Evolutionary conservation across 2,329 filamentous ascomycete genomes (phyloP), one percentile per base, ranked within the genome.

Genomic region (Arthroderma sp.): DNA sequence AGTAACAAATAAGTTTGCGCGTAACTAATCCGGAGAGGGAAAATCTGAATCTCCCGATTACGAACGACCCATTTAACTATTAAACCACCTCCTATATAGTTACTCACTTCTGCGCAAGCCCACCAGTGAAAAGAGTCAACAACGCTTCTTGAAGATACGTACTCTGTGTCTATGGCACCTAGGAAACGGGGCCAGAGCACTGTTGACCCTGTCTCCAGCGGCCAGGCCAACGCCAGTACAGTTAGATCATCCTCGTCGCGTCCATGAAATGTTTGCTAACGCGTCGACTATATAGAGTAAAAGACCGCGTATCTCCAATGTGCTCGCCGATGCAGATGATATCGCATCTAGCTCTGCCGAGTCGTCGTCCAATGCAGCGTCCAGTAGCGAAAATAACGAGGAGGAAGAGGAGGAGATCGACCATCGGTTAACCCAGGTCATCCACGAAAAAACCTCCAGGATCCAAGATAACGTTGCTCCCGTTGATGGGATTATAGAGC

Each of bases 401-500:
- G 25, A 28, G 43, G 51, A 54, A 19, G 72, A 75, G 57, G 68
- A 70, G 17, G 68, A 70, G 51, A 61, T 72, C 63, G 84, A 87
- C 65, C 70, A 80, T 55, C 76, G 78, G 54, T 84, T 84, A 28
- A 87, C 83, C 8, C 83, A 87, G 66, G 79, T 80, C 28, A 74
- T 88, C 23, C 76, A 73, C 56, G 66, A 77, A 56, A 77, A 74
- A 61, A 77, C 76, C 65, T 70, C 69, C 33, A 73, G 71, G 38
- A 71, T 80, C 56, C 80, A 81, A 11, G 79, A 87, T 21, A 96
- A 95, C 64, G 78, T 82, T 39, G 81, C 86, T 1, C 85, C 88
- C 0, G 86, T 94, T 39, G 85, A 87, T 64, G 91, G 89, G 1
- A 91, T 97, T 56, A 86, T 97, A 51, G 86, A 95, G 70, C 85